Base-by-base conservation (phyloP, 768 basidiomycete genomes). In the Sporobolomyces roseus region DNA sequence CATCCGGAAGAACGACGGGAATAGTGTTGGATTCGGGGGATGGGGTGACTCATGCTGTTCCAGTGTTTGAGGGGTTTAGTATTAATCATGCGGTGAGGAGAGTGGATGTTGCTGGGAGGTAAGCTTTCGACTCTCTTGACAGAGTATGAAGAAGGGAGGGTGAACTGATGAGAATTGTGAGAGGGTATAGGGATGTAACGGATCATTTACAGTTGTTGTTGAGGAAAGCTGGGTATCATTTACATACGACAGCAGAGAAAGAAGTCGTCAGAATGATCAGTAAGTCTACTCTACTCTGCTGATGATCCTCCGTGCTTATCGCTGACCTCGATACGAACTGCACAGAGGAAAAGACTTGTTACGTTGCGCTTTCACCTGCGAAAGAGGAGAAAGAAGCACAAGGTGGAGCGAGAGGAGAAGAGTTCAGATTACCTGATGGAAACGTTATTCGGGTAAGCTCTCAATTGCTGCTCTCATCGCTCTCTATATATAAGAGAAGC, bases 11-110 rank as follows among this genome's bases (percentile, higher is more conserved):
- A 70, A 98, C 96, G 71, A 98, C 96, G 43, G 96, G 96, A n/a
- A 96, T 98, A 66, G 96, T 99, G 2, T 85, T 99, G 25, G 96
- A 99, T 78, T 98, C 94, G 8, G 96, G 96, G 16, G 96, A 99
- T 77, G 96, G 96, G 32, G 96, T 99, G 12, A 98, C 96, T 29
- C 96, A 99, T 70, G 91, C 96, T 19, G 96, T 99, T 4, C 96
- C 96, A 5, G 93, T 99, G 23, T 99, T 93, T 76, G 96, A 99
- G 77, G 96, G 96, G 1, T 98, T 98, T 82, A 93, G 92, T 9
- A 97, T 98, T 91, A 93, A 93, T 49, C 93, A 98, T 78, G 94
- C 96, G 46, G 93, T 98, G 73, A 86, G 92, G 48, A 84, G 96
- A 74, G 89, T 99, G 51, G 96, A 99, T 77, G 86, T 99, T 21